Base-by-base conservation (phyloP, 1,139 yeast species). In the Lodderomyces metapsilosis region DNA sequence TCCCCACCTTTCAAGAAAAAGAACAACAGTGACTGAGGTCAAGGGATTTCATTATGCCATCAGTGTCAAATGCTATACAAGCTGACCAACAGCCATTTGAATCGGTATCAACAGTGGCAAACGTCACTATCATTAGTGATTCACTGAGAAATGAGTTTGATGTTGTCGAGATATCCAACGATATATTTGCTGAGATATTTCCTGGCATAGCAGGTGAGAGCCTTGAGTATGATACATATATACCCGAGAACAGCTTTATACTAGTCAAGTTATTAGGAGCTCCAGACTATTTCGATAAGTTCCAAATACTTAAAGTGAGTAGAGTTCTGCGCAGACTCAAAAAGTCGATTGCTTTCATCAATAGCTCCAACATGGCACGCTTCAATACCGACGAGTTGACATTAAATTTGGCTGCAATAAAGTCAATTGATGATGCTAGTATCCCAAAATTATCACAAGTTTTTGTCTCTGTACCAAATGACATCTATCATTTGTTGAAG, bases 401-500 rank as follows among this genome's bases (percentile, higher is more conserved):
- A 1, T 55, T 71, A 25, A 61, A 60, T 27, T 50, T 37, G 52
- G 69, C 51, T 15, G 49, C 66, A 11, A 51, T 71, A 4, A 71
- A 66, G 46, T 56, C 70, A 2, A 61, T 71, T 6, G 52, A 52
- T 28, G 32, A 37, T 3, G 36, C 39, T 2, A 55, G 56, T 24
- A 66, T 72, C 12, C 70, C 73, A 0, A 23, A 25, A n/a, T 54
- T 72, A 17, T 50, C 57, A 1, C 61, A 58, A 41, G 51, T 70
- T 3, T 70, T 64, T 42, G 65, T 78, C 2, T 57, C 70, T 1
- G 71, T 75, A n/a, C 82, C 82, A 0, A 46, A 49, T 5, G 72
- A 66, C 34, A 66, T 78, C 6, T 78, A 73, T 49, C 52, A 57
- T 4, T 52, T 77, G 2, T 54, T 77, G 34, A 56, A 62, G 33